A percentile compares a stretch with the other conserved stretches of the same genome.
Evolutionary conservation across 768 basidiomycete species (phyloP).

Genomic region (Serendipita sp.): DNA sequence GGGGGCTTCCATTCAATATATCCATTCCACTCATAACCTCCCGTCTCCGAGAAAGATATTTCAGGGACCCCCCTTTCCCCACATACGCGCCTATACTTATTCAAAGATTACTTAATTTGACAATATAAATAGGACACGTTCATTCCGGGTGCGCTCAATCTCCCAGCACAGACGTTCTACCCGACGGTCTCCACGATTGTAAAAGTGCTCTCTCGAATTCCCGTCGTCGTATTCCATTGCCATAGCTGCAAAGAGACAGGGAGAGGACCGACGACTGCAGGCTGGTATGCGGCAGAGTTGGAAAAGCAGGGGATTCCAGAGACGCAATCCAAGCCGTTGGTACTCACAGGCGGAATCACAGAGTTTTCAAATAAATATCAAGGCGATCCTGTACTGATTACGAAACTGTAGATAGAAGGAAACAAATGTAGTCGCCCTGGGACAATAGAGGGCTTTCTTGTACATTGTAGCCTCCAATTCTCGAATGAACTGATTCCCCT

Average conservation of each 20-base stretch:
- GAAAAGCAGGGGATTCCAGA: neutral
- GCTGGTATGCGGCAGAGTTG: neutral
- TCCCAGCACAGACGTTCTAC: conserved; percentile 31
- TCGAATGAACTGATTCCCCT: too few species aligned
- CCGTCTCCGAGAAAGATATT: too few species aligned
- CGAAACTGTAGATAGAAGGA: too few species aligned
- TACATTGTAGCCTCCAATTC: too few species aligned
- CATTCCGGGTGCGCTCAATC: conserved; percentile 26
- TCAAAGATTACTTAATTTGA: neutral
- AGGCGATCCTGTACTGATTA: too few species aligned
- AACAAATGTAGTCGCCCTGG: too few species aligned
- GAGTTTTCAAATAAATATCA: neutral
- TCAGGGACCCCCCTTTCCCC: too few species aligned
- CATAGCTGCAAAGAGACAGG: neutral
- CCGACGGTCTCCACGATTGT: conserved; percentile 22
- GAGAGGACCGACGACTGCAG: neutral
- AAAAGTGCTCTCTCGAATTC: conserved; percentile 18
- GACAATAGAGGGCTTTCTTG: too few species aligned
- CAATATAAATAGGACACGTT: conserved; percentile 12
- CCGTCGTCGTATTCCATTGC: conserved; percentile 15
- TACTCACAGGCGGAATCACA: neutral
- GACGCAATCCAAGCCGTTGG: neutral
- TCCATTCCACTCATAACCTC: neutral
- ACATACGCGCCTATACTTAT: too few species aligned
- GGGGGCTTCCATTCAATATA: neutral